Conservation (phyloP, 768 basidiomycete species). For the Asterophora parasitica region DNA sequence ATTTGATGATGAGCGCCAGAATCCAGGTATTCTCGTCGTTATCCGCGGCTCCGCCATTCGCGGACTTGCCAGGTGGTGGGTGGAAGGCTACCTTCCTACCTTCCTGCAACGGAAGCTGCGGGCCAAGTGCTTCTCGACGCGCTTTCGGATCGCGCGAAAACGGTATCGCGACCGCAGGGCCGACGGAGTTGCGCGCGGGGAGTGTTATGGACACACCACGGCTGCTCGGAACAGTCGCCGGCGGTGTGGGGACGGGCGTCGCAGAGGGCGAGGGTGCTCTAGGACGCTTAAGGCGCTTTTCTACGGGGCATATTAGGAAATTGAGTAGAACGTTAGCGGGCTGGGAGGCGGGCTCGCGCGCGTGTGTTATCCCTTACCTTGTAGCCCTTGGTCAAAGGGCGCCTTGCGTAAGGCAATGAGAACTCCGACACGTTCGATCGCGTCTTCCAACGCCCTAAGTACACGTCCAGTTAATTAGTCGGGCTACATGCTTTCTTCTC, state of each 20-base stretch:
- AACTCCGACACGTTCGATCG: conserved; percentile 63
- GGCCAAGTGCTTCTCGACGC: conserved; percentile 55
- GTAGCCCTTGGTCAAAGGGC: conserved; percentile 45
- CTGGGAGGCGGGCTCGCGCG: neutral
- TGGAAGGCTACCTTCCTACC: conserved; percentile 82
- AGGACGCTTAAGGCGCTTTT: conserved; percentile 77
- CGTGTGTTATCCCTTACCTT: conserved; percentile 39
- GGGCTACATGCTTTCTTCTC: too few species aligned
- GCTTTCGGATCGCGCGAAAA: conserved; percentile 65
- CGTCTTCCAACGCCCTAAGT: conserved; percentile 62
- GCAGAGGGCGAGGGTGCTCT: conserved; percentile 64
- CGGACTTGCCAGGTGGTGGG: conserved; percentile 54
- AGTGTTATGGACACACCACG: conserved; percentile 54
- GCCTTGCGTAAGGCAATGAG: conserved; percentile 73
- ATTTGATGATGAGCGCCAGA: conserved; percentile 67
- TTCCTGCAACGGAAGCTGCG: conserved; percentile 63
- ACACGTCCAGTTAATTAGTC: neutral
- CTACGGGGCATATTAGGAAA: conserved; percentile 23
- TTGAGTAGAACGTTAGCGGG: neutral
- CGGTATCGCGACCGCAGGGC: conserved; percentile 43
- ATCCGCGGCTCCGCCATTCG: conserved; percentile 28
- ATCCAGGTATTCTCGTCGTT: conserved; percentile 71
- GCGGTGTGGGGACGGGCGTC: conserved; percentile 39
- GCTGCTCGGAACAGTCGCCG: conserved; percentile 27
- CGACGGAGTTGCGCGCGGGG: conserved; percentile 54